Evolutionary conservation across 2,329 filamentous ascomycete species (phyloP), one percentile per base, ranked within the genome.

Genomic region (Ophiostoma sp.): DNA sequence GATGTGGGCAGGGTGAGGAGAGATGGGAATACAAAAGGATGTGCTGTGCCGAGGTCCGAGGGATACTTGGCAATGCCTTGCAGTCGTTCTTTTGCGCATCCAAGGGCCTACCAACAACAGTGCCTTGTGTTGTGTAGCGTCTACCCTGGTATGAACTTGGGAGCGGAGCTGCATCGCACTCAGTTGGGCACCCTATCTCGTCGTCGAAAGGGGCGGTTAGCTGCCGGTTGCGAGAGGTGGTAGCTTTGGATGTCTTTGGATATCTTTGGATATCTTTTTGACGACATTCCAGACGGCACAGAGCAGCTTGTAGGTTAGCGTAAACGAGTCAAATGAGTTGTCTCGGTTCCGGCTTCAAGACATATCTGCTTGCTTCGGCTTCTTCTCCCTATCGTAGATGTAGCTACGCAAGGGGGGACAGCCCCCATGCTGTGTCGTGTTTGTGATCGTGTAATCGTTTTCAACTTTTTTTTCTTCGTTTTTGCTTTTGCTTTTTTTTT

Each of bases 341-440:
- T 62, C 27, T 62, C 27, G 57, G 13, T 23, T 27, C 27, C 11
- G 17, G 57, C 15, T 33, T 62, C 57, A 13, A 33, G 17, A 62
- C 57, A 17, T 62, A 62, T 62, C 23, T 62, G 57, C 57, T 60
- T 27, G 57, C 23, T 48, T 69, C 35, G 60, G 17, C 52, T 17
- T 62, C 57, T 39, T 48, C 44, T 48, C 17, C 44, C 11, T 27
- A 10, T 27, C 3, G 48, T 54, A 8, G 48, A 4, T 54, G 48
- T 23, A 20, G 20, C 20, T 54, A 54, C 27, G 23, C 4, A 27
- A 27, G n/a, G n/a, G 44, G 27, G 44, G 10, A 11, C 57, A 62
- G 11, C 15, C 20, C n/a, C 31, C 57, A 62, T 35, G 13, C 60
- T 64, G 52, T 57, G 3, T 35, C 57, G 27, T 33, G n/a, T n/a